Base-by-base conservation (phyloP, 192 early-diverging fungal genomes). In the Thamnidium elegans region DNA sequence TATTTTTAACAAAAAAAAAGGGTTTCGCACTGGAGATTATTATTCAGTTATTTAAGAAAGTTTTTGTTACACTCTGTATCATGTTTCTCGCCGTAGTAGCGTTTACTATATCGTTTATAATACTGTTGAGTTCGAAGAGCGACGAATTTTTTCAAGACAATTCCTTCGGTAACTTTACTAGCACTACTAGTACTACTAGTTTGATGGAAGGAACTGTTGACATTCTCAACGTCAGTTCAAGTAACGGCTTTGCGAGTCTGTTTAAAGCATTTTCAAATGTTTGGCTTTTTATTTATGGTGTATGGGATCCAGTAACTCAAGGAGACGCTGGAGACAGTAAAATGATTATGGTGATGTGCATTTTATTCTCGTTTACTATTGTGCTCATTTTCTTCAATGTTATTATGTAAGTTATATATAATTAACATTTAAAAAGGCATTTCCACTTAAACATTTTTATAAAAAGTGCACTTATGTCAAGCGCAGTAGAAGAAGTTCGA, bases 321-420 rank as follows among this genome's bases (percentile, higher is more conserved):
- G 36, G 50, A 0, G 45, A 45, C 3, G 62, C 36, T 1, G 50
- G 20, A 26, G 50, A 64, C 26, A 17, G 43, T 26, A 39, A 20
- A 30, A 52, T 64, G 21, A 36, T 52, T 7, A 54, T 36, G 4
- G 39, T 53, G 19, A 36, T 64, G 19, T 31, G 19, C 14, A 20
- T 64, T 26, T 19, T 54, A 3, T 51, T 64, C 20, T 64, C 50
- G 15, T 53, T 64, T 44, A 19, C 21, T 15, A 53, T 45, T 15
- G 50, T 51, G 11, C 53, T 64, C 15, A 53, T 64, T 14, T 51
- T 64, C n/a, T 64, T 64, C n/a, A 64, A 64, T 43, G 53, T 64
- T 31, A n/a, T 64, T 9, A 64, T 64, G 62, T 64, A 64, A n/a
- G n/a, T n/a, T n/a, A n/a, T n/a, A n/a, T n/a, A n/a, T n/a, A n/a